These are phyloP conservation scores for Aspergillus clavatus DNA, from an alignment of 2,329 filamentous ascomycete genomes.

Conservation along the genomic window DNA sequence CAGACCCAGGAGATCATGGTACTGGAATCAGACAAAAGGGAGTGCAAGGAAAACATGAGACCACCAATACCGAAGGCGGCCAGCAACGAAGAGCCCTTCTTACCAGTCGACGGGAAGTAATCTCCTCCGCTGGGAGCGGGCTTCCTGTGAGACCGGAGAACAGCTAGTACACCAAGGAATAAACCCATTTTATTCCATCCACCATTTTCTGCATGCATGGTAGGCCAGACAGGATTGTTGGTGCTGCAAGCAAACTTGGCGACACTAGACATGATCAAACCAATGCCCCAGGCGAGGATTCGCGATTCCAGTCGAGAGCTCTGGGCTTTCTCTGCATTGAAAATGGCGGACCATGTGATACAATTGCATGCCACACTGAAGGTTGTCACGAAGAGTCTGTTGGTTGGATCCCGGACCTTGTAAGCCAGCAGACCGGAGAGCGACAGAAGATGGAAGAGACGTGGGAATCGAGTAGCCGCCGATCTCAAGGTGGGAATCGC, in stretches of 20 bases:
- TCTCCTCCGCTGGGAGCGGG: conserved; percentile 50
- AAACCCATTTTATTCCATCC: conserved; percentile 88
- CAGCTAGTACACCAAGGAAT: conserved; percentile 67
- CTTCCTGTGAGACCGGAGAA: conserved; percentile 68
- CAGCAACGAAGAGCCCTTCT: conserved; percentile 63
- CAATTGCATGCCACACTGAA: conserved; percentile 77
- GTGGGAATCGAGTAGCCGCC: conserved; percentile 63
- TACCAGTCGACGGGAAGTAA: conserved; percentile 49
- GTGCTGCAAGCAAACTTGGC: conserved; percentile 91
- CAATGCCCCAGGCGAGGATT: conserved; percentile 73
- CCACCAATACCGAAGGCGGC: conserved; percentile 76
- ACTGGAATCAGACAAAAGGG: conserved; percentile 89
- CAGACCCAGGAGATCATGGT: conserved; percentile 99
- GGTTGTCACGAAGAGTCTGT: conserved; percentile 73
- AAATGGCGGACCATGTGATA: conserved; percentile 76
- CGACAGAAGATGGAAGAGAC: conserved; percentile 69
- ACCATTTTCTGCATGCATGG: conserved; percentile 83
- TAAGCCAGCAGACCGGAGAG: conserved; percentile 76
- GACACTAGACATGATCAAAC: conserved; percentile 77
- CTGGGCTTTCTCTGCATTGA: conserved; percentile 72
- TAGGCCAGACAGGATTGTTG: conserved; percentile 96
- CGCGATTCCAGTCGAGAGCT: conserved; percentile 73
- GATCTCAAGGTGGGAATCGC: conserved; percentile 64
- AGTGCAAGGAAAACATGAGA: conserved; percentile 84
- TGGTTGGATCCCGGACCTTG: conserved; percentile 64